phyloP scores from a whole-genome alignment of 2,329 filamentous ascomycete genomes.

The Didymella sp. region DNA sequence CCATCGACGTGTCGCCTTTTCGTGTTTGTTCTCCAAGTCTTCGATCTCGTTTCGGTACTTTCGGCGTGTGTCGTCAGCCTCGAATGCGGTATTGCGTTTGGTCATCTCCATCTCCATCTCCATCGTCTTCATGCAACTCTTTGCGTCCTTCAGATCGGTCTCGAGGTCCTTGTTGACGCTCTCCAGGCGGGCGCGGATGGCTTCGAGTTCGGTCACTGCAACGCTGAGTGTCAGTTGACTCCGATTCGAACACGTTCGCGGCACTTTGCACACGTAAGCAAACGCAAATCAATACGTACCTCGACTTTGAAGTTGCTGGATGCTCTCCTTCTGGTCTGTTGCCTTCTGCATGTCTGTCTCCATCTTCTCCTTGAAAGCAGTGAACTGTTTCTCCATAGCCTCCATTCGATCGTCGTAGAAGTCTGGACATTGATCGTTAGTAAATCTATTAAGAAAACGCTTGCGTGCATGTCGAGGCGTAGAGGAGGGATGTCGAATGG shows the following conservation, averaged over 20 bases:
- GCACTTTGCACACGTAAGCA: no score
- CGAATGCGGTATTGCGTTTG: slow-evolving; percentile 59
- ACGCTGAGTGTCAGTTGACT: background rate
- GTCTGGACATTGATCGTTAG: slow-evolving; percentile 72
- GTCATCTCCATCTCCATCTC: slow-evolving; percentile 61
- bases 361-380: slow-evolving; percentile 74
- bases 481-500: slow-evolving; percentile 25
- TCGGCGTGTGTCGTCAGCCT: slow-evolving; percentile 60
- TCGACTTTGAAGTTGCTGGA: slow-evolving; percentile 76
- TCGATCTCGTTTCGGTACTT: slow-evolving; percentile 65
- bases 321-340: slow-evolving; percentile 73
- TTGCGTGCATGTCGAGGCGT: slow-evolving; percentile 49
- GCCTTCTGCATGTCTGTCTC: slow-evolving; percentile 71
- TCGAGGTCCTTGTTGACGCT: slow-evolving; percentile 64
- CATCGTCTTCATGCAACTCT: slow-evolving; percentile 58
- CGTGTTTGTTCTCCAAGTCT: slow-evolving; percentile 60
- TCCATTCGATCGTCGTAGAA: slow-evolving; percentile 82
- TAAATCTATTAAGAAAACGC: slow-evolving; percentile 72
- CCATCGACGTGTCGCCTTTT: slow-evolving; percentile 64
- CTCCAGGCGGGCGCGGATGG: slow-evolving; percentile 58
- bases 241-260: background rate
- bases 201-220: slow-evolving; percentile 65
- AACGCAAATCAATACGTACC: slow-evolving; percentile 61
- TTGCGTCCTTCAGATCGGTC: slow-evolving; percentile 71
- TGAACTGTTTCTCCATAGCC: slow-evolving; percentile 76